Conservation (phyloP, 164 flowering plant species). For the Brasenia schreberi region DNA sequence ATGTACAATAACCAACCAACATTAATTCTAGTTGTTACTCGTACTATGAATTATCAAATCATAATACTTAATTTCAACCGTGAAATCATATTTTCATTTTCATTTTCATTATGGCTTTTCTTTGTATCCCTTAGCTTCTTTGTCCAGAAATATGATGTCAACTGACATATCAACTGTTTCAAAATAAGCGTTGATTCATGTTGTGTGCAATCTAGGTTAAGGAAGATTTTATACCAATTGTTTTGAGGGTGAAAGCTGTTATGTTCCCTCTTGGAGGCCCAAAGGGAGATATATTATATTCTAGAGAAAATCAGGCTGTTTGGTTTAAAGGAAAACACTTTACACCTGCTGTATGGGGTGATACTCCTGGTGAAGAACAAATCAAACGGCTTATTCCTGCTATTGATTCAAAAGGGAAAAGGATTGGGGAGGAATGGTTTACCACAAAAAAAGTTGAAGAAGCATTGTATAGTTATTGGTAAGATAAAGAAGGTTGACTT, state of each 20-base stretch:
- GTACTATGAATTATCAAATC: too few relatives aligned
- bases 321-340: conserved; percentile 97
- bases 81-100: too few relatives aligned
- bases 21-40: too few relatives aligned
- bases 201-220: conserved; percentile 27
- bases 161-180: too few relatives aligned
- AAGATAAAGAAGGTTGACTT: background rate
- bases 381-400: conserved; percentile 82
- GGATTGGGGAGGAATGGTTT: conserved; percentile 96
- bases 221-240: conserved; percentile 85
- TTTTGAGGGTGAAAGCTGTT: conserved; percentile 63
- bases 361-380: conserved; percentile 82
- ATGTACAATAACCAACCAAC: too few relatives aligned
- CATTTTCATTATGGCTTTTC: too few relatives aligned
- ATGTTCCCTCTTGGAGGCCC: conserved; percentile 82
- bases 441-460: conserved; percentile 80
- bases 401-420: conserved; percentile 83
- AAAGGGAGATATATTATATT: conserved; percentile 77
- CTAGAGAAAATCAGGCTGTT: conserved; percentile 87
- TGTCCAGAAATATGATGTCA: background rate
- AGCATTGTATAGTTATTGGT: conserved; percentile 37
- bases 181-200: background rate
- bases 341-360: conserved; percentile 69
- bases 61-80: too few relatives aligned
- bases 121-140: too few relatives aligned